A percentile compares a stretch with the other conserved stretches of the same genome.
phyloP scores from a whole-genome alignment of 352 stramenopile species.

The Globisporangium spinosum region DNA sequence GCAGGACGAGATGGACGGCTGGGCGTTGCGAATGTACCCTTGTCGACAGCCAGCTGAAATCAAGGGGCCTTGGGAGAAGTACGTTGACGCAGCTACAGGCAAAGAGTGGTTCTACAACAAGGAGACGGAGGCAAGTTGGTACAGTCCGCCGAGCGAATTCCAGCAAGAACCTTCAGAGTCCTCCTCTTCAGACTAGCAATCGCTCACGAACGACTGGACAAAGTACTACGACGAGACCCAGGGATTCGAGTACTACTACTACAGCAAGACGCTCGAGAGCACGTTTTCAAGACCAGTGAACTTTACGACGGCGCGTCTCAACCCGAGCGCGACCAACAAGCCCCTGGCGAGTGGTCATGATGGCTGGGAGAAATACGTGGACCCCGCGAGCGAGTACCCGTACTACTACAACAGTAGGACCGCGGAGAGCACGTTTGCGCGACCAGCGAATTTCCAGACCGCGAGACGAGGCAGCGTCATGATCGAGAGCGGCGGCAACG shows the following conservation, averaged over 20 bases:
- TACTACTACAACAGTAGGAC: conserved; percentile 86
- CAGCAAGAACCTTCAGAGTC: not conserved
- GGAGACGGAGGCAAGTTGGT: conserved; percentile 54
- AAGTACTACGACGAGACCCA: conserved; percentile 71
- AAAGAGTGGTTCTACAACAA: conserved; percentile 76
- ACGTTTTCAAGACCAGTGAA: conserved; percentile 27
- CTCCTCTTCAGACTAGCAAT: not conserved
- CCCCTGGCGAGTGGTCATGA: conserved; percentile 19
- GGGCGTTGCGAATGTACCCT: conserved; percentile 58
- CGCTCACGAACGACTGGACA: conserved; percentile 31
- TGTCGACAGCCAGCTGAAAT: conserved; percentile 41
- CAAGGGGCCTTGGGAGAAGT: conserved; percentile 52
- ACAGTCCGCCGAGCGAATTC: conserved; percentile 35
- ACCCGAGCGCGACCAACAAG: conserved; percentile 3
- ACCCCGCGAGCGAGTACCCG: conserved; percentile 35
- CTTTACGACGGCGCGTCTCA: conserved; percentile 27
- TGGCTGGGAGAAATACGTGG: conserved; percentile 47
- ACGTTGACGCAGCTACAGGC: conserved; percentile 39
- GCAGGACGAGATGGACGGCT: conserved; percentile 85
- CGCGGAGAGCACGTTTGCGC: conserved; percentile 59
- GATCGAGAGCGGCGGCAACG: conserved; percentile 4
- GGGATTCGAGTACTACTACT: conserved; percentile 60
- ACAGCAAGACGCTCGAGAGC: conserved; percentile 30
- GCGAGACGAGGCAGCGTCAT: conserved; percentile 12
- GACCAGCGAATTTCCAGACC: conserved; percentile 24